Percentiles rank a stretch among this genome's conserved stretches.
These are phyloP conservation scores for Inga laurina DNA, from an alignment of 306 rosid genomes.

Conservation along the genomic window DNA sequence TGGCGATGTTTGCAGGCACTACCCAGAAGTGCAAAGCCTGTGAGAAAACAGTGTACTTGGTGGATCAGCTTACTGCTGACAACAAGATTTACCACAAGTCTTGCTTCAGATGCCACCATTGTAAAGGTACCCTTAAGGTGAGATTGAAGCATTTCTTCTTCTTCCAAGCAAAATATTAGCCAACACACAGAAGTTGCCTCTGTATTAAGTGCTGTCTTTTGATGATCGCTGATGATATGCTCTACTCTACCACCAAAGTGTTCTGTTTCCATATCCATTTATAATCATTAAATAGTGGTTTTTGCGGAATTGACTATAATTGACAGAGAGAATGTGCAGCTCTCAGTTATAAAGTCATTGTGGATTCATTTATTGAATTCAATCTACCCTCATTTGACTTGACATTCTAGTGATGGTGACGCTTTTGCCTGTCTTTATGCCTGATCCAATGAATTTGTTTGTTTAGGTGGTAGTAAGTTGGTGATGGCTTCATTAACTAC, in stretches of 20 bases:
- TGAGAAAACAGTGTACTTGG: conserved; percentile 88
- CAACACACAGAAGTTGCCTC: not conserved
- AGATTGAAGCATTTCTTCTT: not conserved
- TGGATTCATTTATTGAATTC: not conserved
- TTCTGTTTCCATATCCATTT: conserved; percentile 13
- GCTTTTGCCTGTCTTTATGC: not conserved
- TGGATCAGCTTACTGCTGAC: conserved; percentile 93
- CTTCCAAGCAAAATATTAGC: not conserved
- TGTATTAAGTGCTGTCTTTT: not conserved
- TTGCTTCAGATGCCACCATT: conserved; percentile 95
- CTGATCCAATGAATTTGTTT: not conserved
- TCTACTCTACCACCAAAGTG: not conserved
- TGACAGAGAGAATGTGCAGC: not conserved
- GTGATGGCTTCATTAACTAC: not conserved
- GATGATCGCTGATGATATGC: not conserved
- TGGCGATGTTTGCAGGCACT: conserved; percentile 88
- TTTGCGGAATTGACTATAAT: not conserved
- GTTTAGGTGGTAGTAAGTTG: not conserved
- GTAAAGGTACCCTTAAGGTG: conserved; percentile 97
- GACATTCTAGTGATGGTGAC: not conserved
- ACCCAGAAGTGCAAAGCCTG: conserved; percentile 93
- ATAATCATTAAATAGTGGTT: not conserved
- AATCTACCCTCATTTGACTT: not conserved
- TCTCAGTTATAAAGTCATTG: not conserved
- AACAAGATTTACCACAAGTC: conserved; percentile 84